Evolutionary conservation across 495 filamentous ascomycete genomes (phyloP), one percentile per base, ranked within the genome.

Genomic region (Aspergillus olivimuriae): DNA sequence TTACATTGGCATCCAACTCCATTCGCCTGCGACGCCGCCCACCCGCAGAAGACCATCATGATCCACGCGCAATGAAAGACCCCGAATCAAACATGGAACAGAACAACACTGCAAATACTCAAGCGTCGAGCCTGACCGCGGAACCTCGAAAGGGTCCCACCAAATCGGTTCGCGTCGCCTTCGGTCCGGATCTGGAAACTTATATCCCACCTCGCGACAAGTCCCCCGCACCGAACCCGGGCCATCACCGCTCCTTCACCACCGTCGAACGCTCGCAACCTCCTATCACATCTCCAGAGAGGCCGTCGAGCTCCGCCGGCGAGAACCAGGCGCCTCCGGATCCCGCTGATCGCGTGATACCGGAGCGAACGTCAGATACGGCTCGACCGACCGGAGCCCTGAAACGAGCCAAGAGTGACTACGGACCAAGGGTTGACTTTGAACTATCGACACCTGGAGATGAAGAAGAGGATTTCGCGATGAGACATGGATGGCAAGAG

Each of bases 321-420:
- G 65, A 67, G 24, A 59, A 59, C 43, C 41, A 42, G 12, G 55
- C 12, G 18, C 54, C 1, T 43, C 41, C 16, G 58, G 65, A 21
- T 39, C 44, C 23, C 53, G 51, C n/a, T 46, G 56, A 4, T n/a
- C 58, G 56, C 21, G 51, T 57, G 6, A 55, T 51, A 5, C 58
- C 63, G 10, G 62, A 59, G 43, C 60, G 62, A 11, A 52, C 57
- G 11, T 59, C 65, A 8, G 59, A 62, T 24, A 53, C 17, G 18
- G 55, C 63, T 44, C 60, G 76, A 36, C 58, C 74, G 38, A 75
- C 80, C 41, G 76, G 78, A 5, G 68, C 71, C 22, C 58, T 89
- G 21, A 71, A 81, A 39, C 72, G 86, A 48, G 81, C 85, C 21
- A 86, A 77, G 60, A 89, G 81, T 60, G 85, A 89, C 50, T 81